Evolutionary conservation across 208 protist genomes (phyloP).

Genomic region (Leishmania mexicana): DNA sequence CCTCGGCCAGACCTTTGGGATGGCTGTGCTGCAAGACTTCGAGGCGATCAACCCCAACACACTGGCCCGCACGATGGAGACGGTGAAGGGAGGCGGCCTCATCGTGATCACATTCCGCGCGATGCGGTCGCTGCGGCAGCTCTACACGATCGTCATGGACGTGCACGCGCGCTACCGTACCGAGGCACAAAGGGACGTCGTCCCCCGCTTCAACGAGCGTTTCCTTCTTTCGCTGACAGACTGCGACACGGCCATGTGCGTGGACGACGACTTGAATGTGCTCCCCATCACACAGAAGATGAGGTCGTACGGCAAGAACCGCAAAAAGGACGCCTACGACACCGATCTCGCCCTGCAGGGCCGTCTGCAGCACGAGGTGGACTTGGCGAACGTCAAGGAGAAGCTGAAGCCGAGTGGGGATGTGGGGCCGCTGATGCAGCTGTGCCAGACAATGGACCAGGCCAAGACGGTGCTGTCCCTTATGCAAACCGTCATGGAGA

Average conservation of each 20-base stretch:
- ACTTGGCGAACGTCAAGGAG: slow-evolving; percentile 80
- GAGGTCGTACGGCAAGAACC: slow-evolving; percentile 53
- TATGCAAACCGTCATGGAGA: slow-evolving; percentile 97
- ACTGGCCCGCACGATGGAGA: slow-evolving; percentile 99
- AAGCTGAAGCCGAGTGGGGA: slow-evolving; percentile 69
- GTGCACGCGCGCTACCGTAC: slow-evolving; percentile 95
- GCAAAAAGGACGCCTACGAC: slow-evolving; percentile 50
- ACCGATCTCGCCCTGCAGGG: slow-evolving; percentile 72
- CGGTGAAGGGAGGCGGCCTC: slow-evolving; percentile 99
- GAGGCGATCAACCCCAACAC: slow-evolving; percentile 99
- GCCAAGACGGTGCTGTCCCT: slow-evolving; percentile 97
- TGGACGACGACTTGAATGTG: slow-evolving; percentile 99
- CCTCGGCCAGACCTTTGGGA: slow-evolving; percentile 99
- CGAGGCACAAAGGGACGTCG: slow-evolving; percentile 88
- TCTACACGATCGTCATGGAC: slow-evolving; percentile 99
- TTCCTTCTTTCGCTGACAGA: slow-evolving; percentile 98
- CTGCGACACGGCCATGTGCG: slow-evolving; percentile 94
- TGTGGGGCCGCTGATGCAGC: slow-evolving; percentile 93
- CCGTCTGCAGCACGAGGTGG: slow-evolving; percentile 81
- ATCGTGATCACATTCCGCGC: slow-evolving; percentile 98
- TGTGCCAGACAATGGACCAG: slow-evolving; percentile 96
- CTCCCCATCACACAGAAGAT: slow-evolving; percentile 96
- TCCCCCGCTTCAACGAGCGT: slow-evolving; percentile 99
- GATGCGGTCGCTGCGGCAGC: slow-evolving; percentile 96
- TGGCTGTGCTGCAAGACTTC: slow-evolving; percentile 99